Conservation (phyloP, 805 yeast species). For the Jamesozyma rosinii region DNA sequence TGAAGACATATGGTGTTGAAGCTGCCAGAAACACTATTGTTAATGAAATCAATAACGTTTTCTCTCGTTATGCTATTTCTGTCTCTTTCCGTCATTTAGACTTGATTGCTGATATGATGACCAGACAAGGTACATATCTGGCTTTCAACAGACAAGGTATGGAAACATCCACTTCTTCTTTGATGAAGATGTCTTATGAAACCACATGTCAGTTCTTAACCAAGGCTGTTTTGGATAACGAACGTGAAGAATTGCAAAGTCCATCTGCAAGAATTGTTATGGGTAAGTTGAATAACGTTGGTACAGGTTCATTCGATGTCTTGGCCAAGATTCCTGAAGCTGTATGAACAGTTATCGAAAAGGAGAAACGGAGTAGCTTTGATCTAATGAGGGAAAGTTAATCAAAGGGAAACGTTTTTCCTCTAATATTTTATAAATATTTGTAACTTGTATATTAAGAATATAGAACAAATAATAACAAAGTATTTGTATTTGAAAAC, state of each 20-base stretch:
- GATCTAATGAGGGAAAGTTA: not conserved
- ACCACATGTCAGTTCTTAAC: conserved; percentile 96
- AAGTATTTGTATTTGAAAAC: no score
- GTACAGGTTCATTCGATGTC: conserved; percentile 93
- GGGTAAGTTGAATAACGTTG: conserved; percentile 84
- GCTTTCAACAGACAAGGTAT: conserved; percentile 98
- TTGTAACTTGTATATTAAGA: not conserved
- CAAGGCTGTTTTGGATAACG: conserved; percentile 89
- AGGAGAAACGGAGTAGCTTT: not conserved
- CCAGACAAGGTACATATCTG: conserved; percentile 92
- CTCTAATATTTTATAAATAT: not conserved
- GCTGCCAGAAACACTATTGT: conserved; percentile 98
- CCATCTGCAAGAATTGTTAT: conserved; percentile 91
- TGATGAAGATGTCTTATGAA: conserved; percentile 98
- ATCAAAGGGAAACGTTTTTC: not conserved
- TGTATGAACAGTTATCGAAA: not conserved
- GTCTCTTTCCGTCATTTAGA: conserved; percentile 92
- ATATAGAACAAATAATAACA: not conserved
- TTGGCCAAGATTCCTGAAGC: conserved; percentile 34
- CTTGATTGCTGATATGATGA: conserved; percentile 97
- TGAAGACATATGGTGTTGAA: conserved; percentile 92
- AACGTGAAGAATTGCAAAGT: conserved; percentile 74
- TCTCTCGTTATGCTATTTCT: conserved; percentile 89
- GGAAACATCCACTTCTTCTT: conserved; percentile 88
- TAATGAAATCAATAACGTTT: conserved; percentile 89